phyloP scores from a whole-genome alignment of 2,329 filamentous ascomycete genomes.

The Mycocentrospora acerina region DNA sequence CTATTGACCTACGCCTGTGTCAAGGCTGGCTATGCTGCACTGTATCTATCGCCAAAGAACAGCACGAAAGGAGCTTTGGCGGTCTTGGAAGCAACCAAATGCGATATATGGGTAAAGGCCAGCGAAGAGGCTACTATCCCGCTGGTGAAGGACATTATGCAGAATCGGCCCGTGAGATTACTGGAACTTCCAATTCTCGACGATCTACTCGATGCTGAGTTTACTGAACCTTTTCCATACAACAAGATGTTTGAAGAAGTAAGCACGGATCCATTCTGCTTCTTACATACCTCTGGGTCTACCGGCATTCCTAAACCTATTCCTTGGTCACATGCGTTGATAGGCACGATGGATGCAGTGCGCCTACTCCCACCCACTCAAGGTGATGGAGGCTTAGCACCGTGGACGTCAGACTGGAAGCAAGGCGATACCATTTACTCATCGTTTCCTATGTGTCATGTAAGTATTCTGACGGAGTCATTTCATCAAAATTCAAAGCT shows the following conservation, averaged over 20 bases:
- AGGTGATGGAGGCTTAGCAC: conserved; percentile 22
- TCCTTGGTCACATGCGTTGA: conserved; percentile 32
- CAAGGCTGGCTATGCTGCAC: conserved; percentile 42
- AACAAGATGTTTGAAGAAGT: conserved; percentile 24
- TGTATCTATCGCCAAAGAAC: conserved; percentile 26
- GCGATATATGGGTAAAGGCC: conserved; percentile 18
- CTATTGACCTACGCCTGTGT: conserved; percentile 41
- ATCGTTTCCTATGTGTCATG: conserved; percentile 43
- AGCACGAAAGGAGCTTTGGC: conserved; percentile 19
- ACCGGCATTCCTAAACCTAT: conserved; percentile 42
- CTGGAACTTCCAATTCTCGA: conserved; percentile 16
- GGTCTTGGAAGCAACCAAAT: conserved; percentile 20
- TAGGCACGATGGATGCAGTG: conserved; percentile 43
- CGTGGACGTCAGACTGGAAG: conserved; percentile 24
- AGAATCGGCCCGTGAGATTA: conserved; percentile 11
- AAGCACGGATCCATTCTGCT: conserved; percentile 23
- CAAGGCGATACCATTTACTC: conserved; percentile 24
- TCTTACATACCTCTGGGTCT: conserved; percentile 40
- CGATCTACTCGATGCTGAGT: conserved; percentile 12
- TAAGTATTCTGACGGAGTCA: conserved; percentile 25
- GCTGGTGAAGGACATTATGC: conserved; percentile 12
- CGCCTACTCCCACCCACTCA: conserved; percentile 36
- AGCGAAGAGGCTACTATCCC: conserved; percentile 4
- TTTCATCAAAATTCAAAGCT: no score
- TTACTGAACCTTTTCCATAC: conserved; percentile 12